phyloP scores from a whole-genome alignment of 2,329 filamentous ascomycete species.

The Pseudogymnoascus sp. region DNA sequence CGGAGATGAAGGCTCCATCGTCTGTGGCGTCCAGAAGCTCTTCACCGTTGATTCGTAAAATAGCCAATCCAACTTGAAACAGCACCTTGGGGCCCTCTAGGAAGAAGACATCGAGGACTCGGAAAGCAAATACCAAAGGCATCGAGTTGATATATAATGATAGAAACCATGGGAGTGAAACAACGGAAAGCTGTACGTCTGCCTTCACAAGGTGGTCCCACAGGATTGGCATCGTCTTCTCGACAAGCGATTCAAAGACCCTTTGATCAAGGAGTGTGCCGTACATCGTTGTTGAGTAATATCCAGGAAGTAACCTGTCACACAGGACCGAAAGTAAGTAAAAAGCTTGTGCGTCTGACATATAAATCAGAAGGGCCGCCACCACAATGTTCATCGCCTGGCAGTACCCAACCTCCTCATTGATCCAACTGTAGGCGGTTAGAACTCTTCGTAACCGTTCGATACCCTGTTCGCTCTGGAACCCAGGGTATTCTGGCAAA shows the following conservation, averaged over 20 bases:
- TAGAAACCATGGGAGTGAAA: conserved; percentile 95
- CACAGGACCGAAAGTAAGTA: conserved; percentile 87
- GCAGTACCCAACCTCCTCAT: conserved; percentile 93
- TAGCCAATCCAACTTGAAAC: conserved; percentile 95
- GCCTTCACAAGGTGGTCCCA: conserved; percentile 98
- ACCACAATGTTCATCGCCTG: conserved; percentile 99
- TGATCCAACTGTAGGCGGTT: conserved; percentile 96
- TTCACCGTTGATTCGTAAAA: conserved; percentile 92
- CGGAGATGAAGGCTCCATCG: conserved; percentile 92
- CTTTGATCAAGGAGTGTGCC: conserved; percentile 93
- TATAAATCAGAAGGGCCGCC: conserved; percentile 95
- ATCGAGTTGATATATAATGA: conserved; percentile 99
- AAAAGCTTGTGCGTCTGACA: conserved; percentile 93
- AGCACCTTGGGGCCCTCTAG: conserved; percentile 94
- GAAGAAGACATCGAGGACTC: conserved; percentile 96
- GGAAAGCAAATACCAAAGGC: conserved; percentile 94
- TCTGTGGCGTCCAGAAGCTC: conserved; percentile 88
- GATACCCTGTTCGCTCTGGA: conserved; percentile 94
- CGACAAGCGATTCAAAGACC: conserved; percentile 95
- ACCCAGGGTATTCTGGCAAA: conserved; percentile 92
- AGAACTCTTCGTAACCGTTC: conserved; percentile 80
- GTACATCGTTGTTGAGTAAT: conserved; percentile 99
- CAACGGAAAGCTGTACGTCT: conserved; percentile 93
- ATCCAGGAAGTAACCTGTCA: conserved; percentile 86
- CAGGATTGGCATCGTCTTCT: conserved; percentile 95